Base-by-base conservation (phyloP, 495 filamentous ascomycete species). In the Aspergillus olivimuriae region DNA sequence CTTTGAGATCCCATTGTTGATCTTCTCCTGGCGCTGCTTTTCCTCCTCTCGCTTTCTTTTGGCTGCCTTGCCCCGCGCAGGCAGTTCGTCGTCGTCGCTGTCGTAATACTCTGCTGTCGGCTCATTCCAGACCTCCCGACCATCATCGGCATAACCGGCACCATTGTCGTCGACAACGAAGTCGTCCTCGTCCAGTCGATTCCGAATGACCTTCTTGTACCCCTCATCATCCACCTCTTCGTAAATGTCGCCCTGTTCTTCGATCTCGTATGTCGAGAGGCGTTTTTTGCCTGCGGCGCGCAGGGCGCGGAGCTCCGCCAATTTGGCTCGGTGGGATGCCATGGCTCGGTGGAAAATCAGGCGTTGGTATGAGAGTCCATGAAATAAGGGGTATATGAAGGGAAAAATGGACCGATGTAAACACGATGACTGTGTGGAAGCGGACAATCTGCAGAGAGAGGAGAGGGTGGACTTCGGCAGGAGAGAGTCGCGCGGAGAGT, bases 121-220 rank as follows among this genome's bases (percentile, higher is more conserved):
- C 49, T 85, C 79, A 44, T 94, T 88, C 94, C 92, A 98, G 34
- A 95, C 92, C 60, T 98, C 92, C 38, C 92, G 86, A 43, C 92
- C 92, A 59, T 98, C 94, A 57, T 98, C 92, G 39, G 86, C 91
- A 59, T 98, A 98, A 19, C 89, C 87, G 48, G 86, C 86, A 39
- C 89, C 90, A 66, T 94, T 89, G 65, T 92, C 86, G 63, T 94
- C 87, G 41, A 98, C 87, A 43, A 98, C 91, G 47, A 98, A 98
- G 67, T 98, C 92, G 60, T 98, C 92, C 57, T 90, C 76, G 58
- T 94, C 87, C 34, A 98, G 73, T 16, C 94, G 84, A 34, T 83
- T 80, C 28, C 91, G 78, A 31, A 98, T 89, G 43, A 96, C 80
- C 58, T 95, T 92, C 65, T 95, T 95, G 74, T 98, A 98, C 37